Conservation (phyloP, 768 basidiomycete genomes). For the Pleurotus tuber-regium region DNA sequence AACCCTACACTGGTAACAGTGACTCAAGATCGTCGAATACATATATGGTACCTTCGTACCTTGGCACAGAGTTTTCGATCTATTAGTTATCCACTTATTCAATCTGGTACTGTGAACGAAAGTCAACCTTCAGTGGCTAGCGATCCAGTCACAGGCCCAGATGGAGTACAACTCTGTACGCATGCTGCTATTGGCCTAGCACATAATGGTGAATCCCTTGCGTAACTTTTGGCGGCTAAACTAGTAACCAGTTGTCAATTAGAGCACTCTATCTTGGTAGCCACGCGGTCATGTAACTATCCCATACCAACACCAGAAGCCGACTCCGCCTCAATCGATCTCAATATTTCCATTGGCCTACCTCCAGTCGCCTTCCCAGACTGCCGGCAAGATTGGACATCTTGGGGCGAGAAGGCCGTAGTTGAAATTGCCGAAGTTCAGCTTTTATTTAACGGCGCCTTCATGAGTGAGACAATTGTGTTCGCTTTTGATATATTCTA, state of each 20-base stretch:
- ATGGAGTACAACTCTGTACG: conserved; percentile 46
- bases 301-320: conserved; percentile 30
- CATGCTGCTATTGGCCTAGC: conserved; percentile 58
- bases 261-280: conserved; percentile 61
- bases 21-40: conserved; percentile 58
- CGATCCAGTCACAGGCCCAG: conserved; percentile 29
- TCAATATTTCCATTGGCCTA: conserved; percentile 35
- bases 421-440: conserved; percentile 64
- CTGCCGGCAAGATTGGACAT: conserved; percentile 43
- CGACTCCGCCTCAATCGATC: conserved; percentile 39
- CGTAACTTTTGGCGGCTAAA: not conserved
- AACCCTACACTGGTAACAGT: conserved; percentile 60
- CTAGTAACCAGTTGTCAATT: not conserved
- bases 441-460: conserved; percentile 42
- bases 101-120: conserved; percentile 35
- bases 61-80: conserved; percentile 41
- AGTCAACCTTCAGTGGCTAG: conserved; percentile 22
- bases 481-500: not conserved
- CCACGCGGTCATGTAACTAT: conserved; percentile 55
- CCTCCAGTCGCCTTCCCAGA: conserved; percentile 19
- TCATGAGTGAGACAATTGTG: conserved; percentile 36
- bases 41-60: conserved; percentile 52
- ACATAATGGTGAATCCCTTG: conserved; percentile 56
- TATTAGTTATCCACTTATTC: conserved; percentile 46
- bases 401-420: conserved; percentile 55